Conservation (phyloP, 2,329 filamentous ascomycete species). For the Botrytis hyacinthi region DNA sequence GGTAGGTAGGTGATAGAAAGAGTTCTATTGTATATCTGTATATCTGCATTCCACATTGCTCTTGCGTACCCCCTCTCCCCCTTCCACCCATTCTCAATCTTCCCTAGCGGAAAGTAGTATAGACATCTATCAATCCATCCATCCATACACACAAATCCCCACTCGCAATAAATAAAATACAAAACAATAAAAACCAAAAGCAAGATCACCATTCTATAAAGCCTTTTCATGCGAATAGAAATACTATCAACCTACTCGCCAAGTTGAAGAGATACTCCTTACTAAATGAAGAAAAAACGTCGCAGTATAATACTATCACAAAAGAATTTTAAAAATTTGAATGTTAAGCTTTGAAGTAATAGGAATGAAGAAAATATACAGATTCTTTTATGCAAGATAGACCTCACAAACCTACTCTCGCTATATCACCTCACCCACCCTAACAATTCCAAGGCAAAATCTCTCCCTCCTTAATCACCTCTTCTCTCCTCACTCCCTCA, state of each 20-base stretch:
- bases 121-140: too few relatives aligned
- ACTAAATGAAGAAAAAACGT: too few relatives aligned
- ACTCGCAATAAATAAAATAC: too few relatives aligned
- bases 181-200: neutral
- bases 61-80: too few relatives aligned
- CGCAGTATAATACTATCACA: neutral
- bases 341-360: neutral
- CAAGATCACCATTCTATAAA: neutral
- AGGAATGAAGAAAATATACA: too few relatives aligned
- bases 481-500: neutral
- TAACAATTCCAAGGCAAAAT: neutral
- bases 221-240: fast-evolving
- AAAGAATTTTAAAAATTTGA: neutral
- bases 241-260: too few relatives aligned
- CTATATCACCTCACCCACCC: neutral
- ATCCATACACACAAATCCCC: neutral
- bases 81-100: too few relatives aligned
- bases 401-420: neutral
- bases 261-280: neutral
- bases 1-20: too few relatives aligned
- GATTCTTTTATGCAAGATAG: neutral
- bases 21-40: too few relatives aligned
- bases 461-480: neutral
- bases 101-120: too few relatives aligned
- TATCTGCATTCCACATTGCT: too few relatives aligned